Evolutionary conservation across 306 rosid species (phyloP), one percentile per base, ranked within the genome.

Genomic region (Hippophae gyantsensis): DNA sequence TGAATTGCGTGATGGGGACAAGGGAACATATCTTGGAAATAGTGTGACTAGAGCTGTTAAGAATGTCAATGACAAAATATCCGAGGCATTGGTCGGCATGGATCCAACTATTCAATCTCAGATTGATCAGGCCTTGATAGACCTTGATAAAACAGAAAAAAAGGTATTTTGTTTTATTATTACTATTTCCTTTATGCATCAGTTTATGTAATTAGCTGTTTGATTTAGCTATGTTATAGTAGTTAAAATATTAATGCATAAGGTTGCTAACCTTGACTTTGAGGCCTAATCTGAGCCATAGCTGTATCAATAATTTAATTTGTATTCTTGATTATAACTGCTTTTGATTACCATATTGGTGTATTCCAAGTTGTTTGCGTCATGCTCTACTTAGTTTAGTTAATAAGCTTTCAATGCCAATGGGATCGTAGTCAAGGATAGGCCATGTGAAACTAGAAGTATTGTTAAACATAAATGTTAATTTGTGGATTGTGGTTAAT

Each of bases 131-230:
- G 96, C 93, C 52, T 85, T 92, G 96, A 85, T 73, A 42, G 96
- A 85, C 81, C 77, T 92, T 55, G 96, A 92, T 72, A 92, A 73
- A 77, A 87, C 98, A n/a, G 98, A 85, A 73, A 92, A 92, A 79
- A 92, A 87, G 98, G 97, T 87, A 54, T 5, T 42, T 2, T 13
- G 25, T 46, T 57, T 57, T 74, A 42, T 10, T 4, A 13, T 5
- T 48, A 57, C 38, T 32, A 32, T 32, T 32, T 32, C 5, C 38
- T 32, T 32, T 32, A 32, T 32, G 38, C 38, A 18, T 42, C 13
- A 52, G 50, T 42, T 10, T 38, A 42, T 45, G 25, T 54, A 45
- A 51, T 68, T 61, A 26, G 45, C 66, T 67, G 59, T 57, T 58
- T 53, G 10, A 42, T 41, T 48, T 43, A 12, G 53, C 13, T 58